A percentile compares a stretch with the other conserved stretches of the same genome.
phyloP scores from a whole-genome alignment of 1,139 yeast species.

The Yamadazyma dendronema region DNA sequence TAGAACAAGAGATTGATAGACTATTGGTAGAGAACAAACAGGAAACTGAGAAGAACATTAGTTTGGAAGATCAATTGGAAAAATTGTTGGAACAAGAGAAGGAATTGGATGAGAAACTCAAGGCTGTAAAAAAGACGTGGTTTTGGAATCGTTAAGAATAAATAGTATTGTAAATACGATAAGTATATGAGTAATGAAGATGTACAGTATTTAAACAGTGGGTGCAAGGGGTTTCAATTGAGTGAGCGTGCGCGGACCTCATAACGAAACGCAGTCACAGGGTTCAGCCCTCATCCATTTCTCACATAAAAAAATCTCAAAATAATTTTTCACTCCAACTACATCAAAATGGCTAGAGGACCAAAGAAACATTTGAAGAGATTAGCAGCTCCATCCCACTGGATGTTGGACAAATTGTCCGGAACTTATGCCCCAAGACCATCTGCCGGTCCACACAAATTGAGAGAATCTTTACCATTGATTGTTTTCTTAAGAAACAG shows the following conservation, averaged over 20 bases:
- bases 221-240: no score
- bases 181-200: no score
- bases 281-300: slow-evolving; percentile 4
- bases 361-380: slow-evolving; percentile 45
- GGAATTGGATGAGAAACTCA: slow-evolving; percentile 27
- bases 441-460: slow-evolving; percentile 99
- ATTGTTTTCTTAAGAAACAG: slow-evolving; percentile 98
- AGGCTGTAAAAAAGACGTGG: slow-evolving; percentile 20
- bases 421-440: slow-evolving; percentile 99
- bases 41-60: slow-evolving; percentile 56
- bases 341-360: slow-evolving; percentile 30
- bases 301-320: no score
- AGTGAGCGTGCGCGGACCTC: no score
- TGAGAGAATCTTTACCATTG: slow-evolving; percentile 98
- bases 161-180: no score
- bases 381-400: slow-evolving; percentile 86
- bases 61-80: slow-evolving; percentile 48
- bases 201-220: no score
- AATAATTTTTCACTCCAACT: slow-evolving; percentile 5
- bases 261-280: no score
- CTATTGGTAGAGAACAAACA: slow-evolving; percentile 50
- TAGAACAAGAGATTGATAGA: slow-evolving; percentile 40
- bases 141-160: slow-evolving; percentile 13
- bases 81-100: slow-evolving; percentile 27
- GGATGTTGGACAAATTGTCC: slow-evolving; percentile 99